phyloP scores from a whole-genome alignment of 2,329 filamentous ascomycete genomes.

The Ceratocystis lukuohia region DNA sequence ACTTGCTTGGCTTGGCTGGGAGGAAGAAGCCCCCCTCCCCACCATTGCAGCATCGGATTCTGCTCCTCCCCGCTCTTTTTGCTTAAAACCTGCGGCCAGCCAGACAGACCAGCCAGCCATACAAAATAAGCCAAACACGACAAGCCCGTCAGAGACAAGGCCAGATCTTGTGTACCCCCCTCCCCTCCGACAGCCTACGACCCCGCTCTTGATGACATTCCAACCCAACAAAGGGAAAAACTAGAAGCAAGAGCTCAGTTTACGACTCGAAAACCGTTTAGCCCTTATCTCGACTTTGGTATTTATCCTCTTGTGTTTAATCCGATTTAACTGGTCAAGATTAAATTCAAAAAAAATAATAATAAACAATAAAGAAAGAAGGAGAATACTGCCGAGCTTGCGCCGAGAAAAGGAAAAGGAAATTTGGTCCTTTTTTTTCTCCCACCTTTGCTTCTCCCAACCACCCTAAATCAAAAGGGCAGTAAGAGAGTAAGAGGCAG shows the following conservation, averaged over 20 bases:
- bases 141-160: not conserved
- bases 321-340: not conserved
- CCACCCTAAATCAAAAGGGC: not conserved
- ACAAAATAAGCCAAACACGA: too few relatives aligned
- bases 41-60: too few relatives aligned
- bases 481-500: not conserved
- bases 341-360: not conserved
- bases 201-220: constrained; percentile 13
- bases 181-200: not conserved
- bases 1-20: too few relatives aligned
- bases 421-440: not conserved
- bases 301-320: not conserved
- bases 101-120: too few relatives aligned
- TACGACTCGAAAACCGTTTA: not conserved
- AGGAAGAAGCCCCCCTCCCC: too few relatives aligned
- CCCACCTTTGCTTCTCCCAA: not conserved
- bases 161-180: not conserved
- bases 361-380: not conserved
- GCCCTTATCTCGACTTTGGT: not conserved
- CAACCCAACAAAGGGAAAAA: not conserved
- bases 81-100: too few relatives aligned
- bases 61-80: too few relatives aligned
- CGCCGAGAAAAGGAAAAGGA: not conserved
- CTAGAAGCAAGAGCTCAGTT: not conserved
- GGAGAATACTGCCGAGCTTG: constrained; percentile 9